These are phyloP conservation scores for Fusarium setosum DNA, from an alignment of 2,329 filamentous ascomycete genomes.

Conservation along the genomic window DNA sequence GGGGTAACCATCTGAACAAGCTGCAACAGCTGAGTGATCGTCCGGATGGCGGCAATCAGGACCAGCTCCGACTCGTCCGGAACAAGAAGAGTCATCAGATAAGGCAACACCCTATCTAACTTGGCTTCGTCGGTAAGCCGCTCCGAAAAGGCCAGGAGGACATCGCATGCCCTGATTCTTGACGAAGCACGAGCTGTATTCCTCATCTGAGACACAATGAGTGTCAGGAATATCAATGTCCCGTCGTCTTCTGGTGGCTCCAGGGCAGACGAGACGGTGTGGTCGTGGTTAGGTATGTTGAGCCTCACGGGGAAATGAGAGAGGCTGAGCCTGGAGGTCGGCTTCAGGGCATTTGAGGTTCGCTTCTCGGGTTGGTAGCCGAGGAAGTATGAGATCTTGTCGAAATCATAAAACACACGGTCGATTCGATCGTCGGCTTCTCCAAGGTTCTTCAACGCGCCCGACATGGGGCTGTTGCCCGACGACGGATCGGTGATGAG, in stretches of 20 bases:
- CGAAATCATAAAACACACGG: slow-evolving; percentile 92
- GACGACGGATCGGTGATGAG: slow-evolving; percentile 92
- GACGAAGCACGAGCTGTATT: slow-evolving; percentile 92
- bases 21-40: slow-evolving; percentile 88
- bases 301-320: slow-evolving; percentile 83
- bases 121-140: slow-evolving; percentile 94
- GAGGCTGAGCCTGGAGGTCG: slow-evolving; percentile 59
- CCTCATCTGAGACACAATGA: slow-evolving; percentile 88
- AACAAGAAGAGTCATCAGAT: slow-evolving; percentile 80
- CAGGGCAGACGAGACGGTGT: slow-evolving; percentile 70
- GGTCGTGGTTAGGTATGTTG: slow-evolving; percentile 87
- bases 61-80: slow-evolving; percentile 87
- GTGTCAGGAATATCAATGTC: slow-evolving; percentile 89
- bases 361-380: slow-evolving; percentile 73
- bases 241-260: slow-evolving; percentile 82
- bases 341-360: slow-evolving; percentile 40
- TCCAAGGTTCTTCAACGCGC: slow-evolving; percentile 75
- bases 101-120: slow-evolving; percentile 91
- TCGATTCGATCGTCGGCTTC: slow-evolving; percentile 96
- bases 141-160: slow-evolving; percentile 92
- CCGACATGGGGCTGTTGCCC: slow-evolving; percentile 77
- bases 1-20: slow-evolving; percentile 89
- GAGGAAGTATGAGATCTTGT: slow-evolving; percentile 96
- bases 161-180: slow-evolving; percentile 87
- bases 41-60: slow-evolving; percentile 84